These are phyloP conservation scores for Exophiala dermatitidis DNA, from an alignment of 2,329 filamentous ascomycete species.

Conservation along the genomic window DNA sequence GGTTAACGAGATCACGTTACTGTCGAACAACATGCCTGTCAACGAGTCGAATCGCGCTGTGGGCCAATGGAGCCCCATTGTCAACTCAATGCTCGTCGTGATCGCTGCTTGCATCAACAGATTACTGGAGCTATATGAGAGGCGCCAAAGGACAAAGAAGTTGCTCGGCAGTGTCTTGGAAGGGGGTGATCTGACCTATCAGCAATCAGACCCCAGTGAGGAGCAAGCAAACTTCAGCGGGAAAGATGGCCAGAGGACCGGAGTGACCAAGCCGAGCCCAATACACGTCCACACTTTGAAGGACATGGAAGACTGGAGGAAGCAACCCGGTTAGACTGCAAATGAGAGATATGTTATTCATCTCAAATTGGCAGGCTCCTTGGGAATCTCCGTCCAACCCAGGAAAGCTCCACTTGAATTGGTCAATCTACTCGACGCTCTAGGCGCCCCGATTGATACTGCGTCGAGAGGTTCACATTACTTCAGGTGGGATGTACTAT, in stretches of 20 bases:
- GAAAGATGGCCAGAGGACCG: constrained; percentile 8
- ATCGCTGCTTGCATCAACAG: constrained; percentile 26
- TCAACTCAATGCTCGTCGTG: constrained; percentile 25
- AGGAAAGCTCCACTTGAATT: no score
- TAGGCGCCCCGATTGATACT: no score
- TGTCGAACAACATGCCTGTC: constrained; percentile 22
- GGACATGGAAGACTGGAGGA: constrained; percentile 15
- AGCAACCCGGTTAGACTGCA: background rate
- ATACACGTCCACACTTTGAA: constrained; percentile 18
- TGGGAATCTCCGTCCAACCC: no score
- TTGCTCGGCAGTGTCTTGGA: background rate
- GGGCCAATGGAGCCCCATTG: constrained; percentile 28
- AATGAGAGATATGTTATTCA: no score
- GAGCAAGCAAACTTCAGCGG: no score
- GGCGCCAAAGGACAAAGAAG: constrained; percentile 12
- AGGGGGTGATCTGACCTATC: background rate
- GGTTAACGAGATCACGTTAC: constrained; percentile 27
- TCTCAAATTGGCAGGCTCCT: no score
- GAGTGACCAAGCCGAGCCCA: constrained; percentile 21
- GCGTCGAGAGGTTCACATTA: no score
- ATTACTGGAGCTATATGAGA: constrained; percentile 14
- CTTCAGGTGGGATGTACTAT: no score
- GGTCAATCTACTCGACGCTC: no score
- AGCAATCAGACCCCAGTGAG: no score
- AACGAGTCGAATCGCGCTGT: constrained; percentile 26